Conservation (phyloP, 75 land plant genomes). For the Pseudotsuga menziesii region DNA sequence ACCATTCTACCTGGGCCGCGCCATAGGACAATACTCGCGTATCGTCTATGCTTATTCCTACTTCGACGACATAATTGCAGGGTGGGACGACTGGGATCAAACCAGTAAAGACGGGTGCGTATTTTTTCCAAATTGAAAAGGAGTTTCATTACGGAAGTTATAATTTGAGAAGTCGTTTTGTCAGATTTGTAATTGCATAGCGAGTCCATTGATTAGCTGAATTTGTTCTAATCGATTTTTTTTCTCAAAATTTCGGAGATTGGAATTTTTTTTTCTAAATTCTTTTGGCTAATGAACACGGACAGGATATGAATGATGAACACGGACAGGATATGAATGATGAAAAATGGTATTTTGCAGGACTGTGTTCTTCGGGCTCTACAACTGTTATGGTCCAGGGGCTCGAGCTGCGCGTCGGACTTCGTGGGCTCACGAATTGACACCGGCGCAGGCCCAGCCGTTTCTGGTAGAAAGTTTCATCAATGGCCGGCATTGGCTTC, state of each 20-base stretch:
- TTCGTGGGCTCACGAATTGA: constrained; percentile 31
- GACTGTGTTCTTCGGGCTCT: constrained; percentile 16
- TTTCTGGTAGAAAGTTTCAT: constrained; percentile 18
- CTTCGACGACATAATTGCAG: constrained; percentile 15
- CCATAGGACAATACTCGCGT: constrained; percentile 18
- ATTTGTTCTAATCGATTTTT: too few relatives aligned
- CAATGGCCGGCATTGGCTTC: constrained; percentile 30
- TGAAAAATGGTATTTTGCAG: too few relatives aligned
- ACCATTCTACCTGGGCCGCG: constrained; percentile 20
- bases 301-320: too few relatives aligned
- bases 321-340: too few relatives aligned
- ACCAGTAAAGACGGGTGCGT: constrained; percentile 13
- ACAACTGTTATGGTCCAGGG: constrained; percentile 36
- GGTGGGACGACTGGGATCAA: constrained; percentile 28
- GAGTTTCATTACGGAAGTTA: too few relatives aligned
- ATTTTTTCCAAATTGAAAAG: background rate
- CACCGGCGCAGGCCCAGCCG: constrained; percentile 21
- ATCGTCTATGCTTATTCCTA: constrained; percentile 15
- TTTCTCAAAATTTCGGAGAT: too few relatives aligned
- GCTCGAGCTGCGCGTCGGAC: constrained; percentile 16
- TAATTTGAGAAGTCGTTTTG: too few relatives aligned
- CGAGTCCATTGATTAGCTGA: too few relatives aligned
- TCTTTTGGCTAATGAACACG: too few relatives aligned
- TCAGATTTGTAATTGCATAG: too few relatives aligned
- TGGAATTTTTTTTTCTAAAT: too few relatives aligned